A percentile compares a stretch with the other conserved stretches of the same genome.
These are phyloP conservation scores for Aureococcus anophagefferens DNA, from an alignment of 108 stramenopile species.

Conservation along the genomic window DNA sequence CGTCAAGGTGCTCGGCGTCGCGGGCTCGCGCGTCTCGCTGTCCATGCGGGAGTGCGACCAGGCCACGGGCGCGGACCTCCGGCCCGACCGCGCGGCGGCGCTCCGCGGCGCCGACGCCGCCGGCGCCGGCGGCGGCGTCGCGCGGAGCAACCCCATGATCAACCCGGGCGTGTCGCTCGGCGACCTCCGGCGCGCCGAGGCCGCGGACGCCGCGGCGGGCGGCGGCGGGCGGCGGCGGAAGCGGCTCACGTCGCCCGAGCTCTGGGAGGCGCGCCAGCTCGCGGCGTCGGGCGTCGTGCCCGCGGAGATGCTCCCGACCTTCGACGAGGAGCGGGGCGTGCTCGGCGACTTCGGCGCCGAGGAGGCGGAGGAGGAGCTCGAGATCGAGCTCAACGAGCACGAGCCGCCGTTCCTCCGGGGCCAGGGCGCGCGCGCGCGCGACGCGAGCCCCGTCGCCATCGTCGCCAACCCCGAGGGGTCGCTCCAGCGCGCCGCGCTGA, in stretches of 20 bases:
- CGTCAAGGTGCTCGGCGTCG: conserved; percentile 74
- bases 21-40: conserved; percentile 52
- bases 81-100: conserved; percentile 51
- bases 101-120: conserved; percentile 34
- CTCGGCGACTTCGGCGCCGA: conserved; percentile 83
- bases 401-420: conserved; percentile 93
- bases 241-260: conserved; percentile 84
- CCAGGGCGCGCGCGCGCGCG: conserved; percentile 69
- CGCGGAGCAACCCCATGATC: background rate
- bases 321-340: conserved; percentile 69
- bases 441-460: conserved; percentile 71
- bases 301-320: conserved; percentile 90
- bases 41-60: conserved; percentile 92
- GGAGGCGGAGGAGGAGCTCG: conserved; percentile 88
- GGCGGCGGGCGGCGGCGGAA: conserved; percentile 40
- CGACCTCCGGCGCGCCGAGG: background rate
- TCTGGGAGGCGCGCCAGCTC: conserved; percentile 91
- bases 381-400: conserved; percentile 82
- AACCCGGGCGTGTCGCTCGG: background rate
- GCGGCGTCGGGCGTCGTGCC: conserved; percentile 89
- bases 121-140: background rate
- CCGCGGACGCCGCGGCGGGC: conserved; percentile 7
- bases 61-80: conserved; percentile 68
- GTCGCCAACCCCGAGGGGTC: conserved; percentile 97
- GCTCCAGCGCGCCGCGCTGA: conserved; percentile 88